These are phyloP conservation scores for Leishmania braziliensis DNA, from an alignment of 208 protist species.

Conservation along the genomic window DNA sequence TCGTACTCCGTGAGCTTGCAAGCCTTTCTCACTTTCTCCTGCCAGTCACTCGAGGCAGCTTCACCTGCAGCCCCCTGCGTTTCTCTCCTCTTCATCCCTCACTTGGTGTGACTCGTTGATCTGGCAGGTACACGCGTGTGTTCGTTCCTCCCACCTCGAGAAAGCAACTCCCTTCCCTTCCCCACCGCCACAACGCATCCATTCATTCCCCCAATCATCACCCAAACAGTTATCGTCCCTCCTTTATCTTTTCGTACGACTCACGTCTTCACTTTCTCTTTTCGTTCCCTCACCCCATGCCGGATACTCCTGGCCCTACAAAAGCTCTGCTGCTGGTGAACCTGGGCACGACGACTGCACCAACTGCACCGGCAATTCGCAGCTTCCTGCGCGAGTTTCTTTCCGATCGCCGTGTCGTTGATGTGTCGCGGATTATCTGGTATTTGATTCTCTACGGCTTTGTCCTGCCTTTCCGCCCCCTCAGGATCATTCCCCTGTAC, in stretches of 20 bases:
- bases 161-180: not conserved
- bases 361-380: slow-evolving; percentile 21
- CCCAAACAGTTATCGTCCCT: not conserved
- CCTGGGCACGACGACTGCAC: slow-evolving; percentile 31
- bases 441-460: slow-evolving; percentile 51
- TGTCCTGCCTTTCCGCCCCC: slow-evolving; percentile 49
- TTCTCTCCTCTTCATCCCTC: not conserved
- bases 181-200: not conserved
- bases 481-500: slow-evolving; percentile 31
- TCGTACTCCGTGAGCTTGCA: not conserved
- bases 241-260: not conserved
- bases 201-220: not conserved
- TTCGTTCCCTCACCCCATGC: slow-evolving; percentile 11
- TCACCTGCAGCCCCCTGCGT: not conserved
- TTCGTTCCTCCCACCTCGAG: not conserved
- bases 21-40: not conserved
- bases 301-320: not conserved
- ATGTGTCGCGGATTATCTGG: slow-evolving; percentile 46
- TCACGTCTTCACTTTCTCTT: not conserved
- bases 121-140: too few species aligned
- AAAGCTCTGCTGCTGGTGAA: slow-evolving; percentile 50
- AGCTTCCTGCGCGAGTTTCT: slow-evolving; percentile 39
- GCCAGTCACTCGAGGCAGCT: not conserved
- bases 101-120: not conserved
- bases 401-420: slow-evolving; percentile 47